phyloP scores from a whole-genome alignment of 1,139 yeast species.

The Nadsonia commutata region DNA sequence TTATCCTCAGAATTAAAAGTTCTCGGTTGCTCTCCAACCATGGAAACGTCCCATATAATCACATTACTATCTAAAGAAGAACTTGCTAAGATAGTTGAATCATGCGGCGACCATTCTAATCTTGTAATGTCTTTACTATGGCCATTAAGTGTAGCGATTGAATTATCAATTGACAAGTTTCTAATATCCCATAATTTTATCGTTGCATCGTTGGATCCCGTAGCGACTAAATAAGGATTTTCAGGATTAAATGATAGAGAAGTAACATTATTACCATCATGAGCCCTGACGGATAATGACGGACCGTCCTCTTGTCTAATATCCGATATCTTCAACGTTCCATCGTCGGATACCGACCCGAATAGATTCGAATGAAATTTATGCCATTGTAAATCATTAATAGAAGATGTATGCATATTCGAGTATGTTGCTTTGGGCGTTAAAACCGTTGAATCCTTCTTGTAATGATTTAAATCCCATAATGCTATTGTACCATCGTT shows the following conservation, averaged over 20 bases:
- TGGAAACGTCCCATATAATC: constrained; percentile 51
- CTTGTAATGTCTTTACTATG: constrained; percentile 53
- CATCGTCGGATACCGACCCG: constrained; percentile 82
- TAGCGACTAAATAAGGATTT: constrained; percentile 3
- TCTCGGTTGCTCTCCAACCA: constrained; percentile 17
- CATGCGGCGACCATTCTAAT: constrained; percentile 62
- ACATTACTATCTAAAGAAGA: constrained; percentile 61
- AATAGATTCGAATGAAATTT: constrained; percentile 38
- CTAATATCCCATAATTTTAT: constrained; percentile 53
- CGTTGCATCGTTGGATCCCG: constrained; percentile 38
- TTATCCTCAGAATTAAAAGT: not conserved
- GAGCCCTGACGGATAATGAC: not conserved
- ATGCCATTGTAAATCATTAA: constrained; percentile 72
- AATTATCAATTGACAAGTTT: constrained; percentile 1
- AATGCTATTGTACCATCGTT: constrained; percentile 52
- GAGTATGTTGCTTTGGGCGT: not conserved
- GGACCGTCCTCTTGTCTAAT: not conserved
- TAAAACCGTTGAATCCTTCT: not conserved
- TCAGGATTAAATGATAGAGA: constrained; percentile 3
- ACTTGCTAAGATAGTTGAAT: constrained; percentile 47
- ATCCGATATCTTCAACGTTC: constrained; percentile 19
- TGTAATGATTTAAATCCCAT: constrained; percentile 37
- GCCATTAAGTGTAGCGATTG: constrained; percentile 17
- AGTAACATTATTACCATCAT: constrained; percentile 1
- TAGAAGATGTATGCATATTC: constrained; percentile 19